Base-by-base conservation (phyloP, 768 basidiomycete genomes). In the Pisolithus marmoratus region DNA sequence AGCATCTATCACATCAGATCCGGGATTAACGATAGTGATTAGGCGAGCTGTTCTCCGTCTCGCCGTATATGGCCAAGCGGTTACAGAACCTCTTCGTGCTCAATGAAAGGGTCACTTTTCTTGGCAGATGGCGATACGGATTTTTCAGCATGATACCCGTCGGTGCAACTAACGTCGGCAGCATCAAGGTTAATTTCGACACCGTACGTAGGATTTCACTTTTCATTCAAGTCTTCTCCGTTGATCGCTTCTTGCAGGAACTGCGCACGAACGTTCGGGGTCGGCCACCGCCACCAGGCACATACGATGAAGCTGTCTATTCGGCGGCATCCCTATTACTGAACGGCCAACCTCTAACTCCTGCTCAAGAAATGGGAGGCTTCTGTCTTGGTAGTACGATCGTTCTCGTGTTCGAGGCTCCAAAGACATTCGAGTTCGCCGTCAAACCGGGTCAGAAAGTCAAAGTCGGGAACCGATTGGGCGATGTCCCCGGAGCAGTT, bases 141-240 rank as follows among this genome's bases (percentile, higher is more conserved):
- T 97, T 97, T 77, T 99, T 96, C 68, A 75, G 87, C 24, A 97
- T 97, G 93, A 84, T 96, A 0, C 96, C 96, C 9, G 95, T 99
- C 26, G 96, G 96, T 3, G 96, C 96, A 2, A 98, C 95, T 11
- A 98, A 99, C 66, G 96, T 98, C 48, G 96, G 96, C 5, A 89
- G 86, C 56, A 98, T 99, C 70, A 86, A 87, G 58, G 79, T 99
- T 64, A 94, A 96, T 66, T 99, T 99, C 68, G 96, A 99, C 67
- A 76, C 86, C 64, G 88, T 86, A 42, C 48, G 66, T 40, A 26
- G 51, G 12, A n/a, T 22, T 5, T n/a, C 46, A 17, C 11, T 51
- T 26, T 42, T 43, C 40, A 12, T 5, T 8, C 19, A 46, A 14
- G n/a, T 14, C 17, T 2, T 12, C 20, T 5, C 2, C n/a, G 41